Conservation (phyloP, 2,329 filamentous ascomycete genomes). For the Penicillium sp. region DNA sequence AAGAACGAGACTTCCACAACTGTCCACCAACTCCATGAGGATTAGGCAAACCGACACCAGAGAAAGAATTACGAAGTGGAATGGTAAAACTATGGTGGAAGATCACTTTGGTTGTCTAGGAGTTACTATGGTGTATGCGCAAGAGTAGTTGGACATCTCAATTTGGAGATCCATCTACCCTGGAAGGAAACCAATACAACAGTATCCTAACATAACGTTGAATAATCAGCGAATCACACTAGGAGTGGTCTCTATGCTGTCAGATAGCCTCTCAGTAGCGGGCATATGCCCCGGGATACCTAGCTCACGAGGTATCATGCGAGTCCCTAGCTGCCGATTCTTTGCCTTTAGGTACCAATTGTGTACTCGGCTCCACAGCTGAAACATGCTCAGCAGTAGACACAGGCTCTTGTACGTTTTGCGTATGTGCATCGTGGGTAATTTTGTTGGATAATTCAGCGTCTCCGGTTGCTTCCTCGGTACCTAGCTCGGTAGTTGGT, state of each 20-base stretch:
- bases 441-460: not conserved
- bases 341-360: not conserved
- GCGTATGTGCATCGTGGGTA: not conserved
- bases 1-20: too few relatives aligned
- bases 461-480: not conserved
- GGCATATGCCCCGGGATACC: not conserved
- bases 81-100: too few relatives aligned
- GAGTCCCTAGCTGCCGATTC: not conserved
- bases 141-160: not conserved
- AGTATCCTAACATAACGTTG: not conserved
- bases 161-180: not conserved
- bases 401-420: not conserved
- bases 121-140: not conserved
- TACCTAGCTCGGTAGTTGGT: not conserved
- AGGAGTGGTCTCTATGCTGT: not conserved
- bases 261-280: not conserved
- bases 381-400: not conserved
- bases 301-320: not conserved
- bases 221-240: not conserved
- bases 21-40: too few relatives aligned
- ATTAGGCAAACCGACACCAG: too few relatives aligned
- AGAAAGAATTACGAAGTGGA: too few relatives aligned
- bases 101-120: too few relatives aligned
- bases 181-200: too few relatives aligned
- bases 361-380: not conserved